These are phyloP conservation scores for Tylopilus sp. DNA, from an alignment of 1,284 basidiomycete species.

Conservation along the genomic window DNA sequence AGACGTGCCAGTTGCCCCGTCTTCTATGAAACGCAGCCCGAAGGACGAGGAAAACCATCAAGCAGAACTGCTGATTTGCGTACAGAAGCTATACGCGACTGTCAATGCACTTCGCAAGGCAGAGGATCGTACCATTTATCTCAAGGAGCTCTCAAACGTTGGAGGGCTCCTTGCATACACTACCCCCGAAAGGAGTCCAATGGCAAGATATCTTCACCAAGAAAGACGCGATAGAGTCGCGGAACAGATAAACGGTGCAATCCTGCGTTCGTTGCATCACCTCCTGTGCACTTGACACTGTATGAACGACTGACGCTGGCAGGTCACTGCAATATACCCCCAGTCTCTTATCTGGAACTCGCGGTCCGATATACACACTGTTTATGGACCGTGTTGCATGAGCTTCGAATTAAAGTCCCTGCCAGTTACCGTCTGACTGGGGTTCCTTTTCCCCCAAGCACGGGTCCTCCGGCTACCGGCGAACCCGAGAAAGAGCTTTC, in stretches of 20 bases:
- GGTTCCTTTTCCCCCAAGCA: constrained; percentile 17
- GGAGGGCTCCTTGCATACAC: constrained; percentile 73
- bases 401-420: constrained; percentile 44
- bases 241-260: constrained; percentile 82
- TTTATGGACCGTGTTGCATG: constrained; percentile 54
- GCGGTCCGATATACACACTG: constrained; percentile 56
- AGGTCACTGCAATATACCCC: constrained; percentile 52
- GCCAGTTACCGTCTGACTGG: constrained; percentile 43
- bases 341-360: constrained; percentile 60
- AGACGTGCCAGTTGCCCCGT: constrained; percentile 5
- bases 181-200: constrained; percentile 64
- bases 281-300: not conserved
- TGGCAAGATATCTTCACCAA: constrained; percentile 68
- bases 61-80: constrained; percentile 49
- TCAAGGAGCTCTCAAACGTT: constrained; percentile 68
- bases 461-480: constrained; percentile 4
- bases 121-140: constrained; percentile 55
- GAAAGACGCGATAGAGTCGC: constrained; percentile 74
- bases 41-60: constrained; percentile 36
- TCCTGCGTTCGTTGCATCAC: constrained; percentile 57
- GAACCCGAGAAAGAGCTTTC: constrained; percentile 29
- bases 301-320: constrained; percentile 8
- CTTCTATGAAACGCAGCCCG: constrained; percentile 18
- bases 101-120: constrained; percentile 50
- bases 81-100: constrained; percentile 58